Percentiles rank a stretch among this genome's conserved stretches.
phyloP scores from a whole-genome alignment of 2,329 filamentous ascomycete genomes.

The Calonectria pseudoturangicola region DNA sequence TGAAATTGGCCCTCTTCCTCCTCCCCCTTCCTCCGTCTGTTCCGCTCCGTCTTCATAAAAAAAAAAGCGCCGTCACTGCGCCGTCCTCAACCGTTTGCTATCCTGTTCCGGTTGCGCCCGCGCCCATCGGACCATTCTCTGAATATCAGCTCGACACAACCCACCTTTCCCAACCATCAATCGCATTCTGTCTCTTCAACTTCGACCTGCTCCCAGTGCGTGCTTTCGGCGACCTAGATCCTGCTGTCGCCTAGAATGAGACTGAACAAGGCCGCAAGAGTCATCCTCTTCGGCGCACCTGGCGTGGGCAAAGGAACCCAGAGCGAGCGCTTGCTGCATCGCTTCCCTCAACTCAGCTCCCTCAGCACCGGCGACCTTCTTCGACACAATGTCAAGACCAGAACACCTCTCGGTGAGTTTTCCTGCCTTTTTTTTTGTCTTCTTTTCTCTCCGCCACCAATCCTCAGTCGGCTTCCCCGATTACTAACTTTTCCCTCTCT shows the following conservation, averaged over 20 bases:
- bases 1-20: constrained; percentile 27
- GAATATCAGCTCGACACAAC: constrained; percentile 25
- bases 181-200: neutral
- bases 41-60: too few species aligned
- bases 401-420: constrained; percentile 85
- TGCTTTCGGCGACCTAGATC: constrained; percentile 45
- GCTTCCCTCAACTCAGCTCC: constrained; percentile 91
- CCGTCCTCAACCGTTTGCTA: constrained; percentile 21
- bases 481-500: constrained; percentile 31
- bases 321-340: constrained; percentile 88
- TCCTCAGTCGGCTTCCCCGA: neutral
- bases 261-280: constrained; percentile 87
- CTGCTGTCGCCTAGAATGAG: constrained; percentile 68
- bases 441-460: too few species aligned
- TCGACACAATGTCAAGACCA: constrained; percentile 92
- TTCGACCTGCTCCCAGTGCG: neutral
- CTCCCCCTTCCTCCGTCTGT: neutral
- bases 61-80: constrained; percentile 2
- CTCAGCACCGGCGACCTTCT: constrained; percentile 96
- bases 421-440: neutral
- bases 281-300: constrained; percentile 97
- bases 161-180: neutral
- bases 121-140: constrained; percentile 36
- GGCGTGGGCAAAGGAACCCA: constrained; percentile 98
- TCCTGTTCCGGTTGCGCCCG: constrained; percentile 35